A percentile compares a stretch with the other conserved stretches of the same genome.
phyloP scores from a whole-genome alignment of 495 filamentous ascomycete species.

The Podospora appendiculata region DNA sequence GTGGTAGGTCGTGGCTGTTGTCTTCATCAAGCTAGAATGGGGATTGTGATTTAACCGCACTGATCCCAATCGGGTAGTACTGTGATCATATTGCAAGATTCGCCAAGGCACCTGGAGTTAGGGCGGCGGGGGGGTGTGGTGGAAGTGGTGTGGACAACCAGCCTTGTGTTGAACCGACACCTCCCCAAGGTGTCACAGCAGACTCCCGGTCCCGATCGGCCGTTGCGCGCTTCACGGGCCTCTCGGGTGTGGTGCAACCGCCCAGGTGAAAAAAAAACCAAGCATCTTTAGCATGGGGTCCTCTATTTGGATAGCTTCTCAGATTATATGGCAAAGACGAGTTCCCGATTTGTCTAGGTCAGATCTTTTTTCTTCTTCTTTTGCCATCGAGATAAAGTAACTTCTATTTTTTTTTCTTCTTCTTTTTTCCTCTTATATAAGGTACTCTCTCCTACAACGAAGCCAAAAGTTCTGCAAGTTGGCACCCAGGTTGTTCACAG shows the following conservation, averaged over 20 bases:
- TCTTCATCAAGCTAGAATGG: neutral
- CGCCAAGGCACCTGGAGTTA: neutral
- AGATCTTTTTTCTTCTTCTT: too few species aligned
- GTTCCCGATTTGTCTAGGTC: too few species aligned
- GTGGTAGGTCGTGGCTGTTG: too few species aligned
- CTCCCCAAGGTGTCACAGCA: neutral
- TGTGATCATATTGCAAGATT: neutral
- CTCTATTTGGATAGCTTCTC: too few species aligned
- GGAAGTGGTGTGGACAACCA: neutral
- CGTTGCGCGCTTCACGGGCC: neutral
- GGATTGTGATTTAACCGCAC: neutral
- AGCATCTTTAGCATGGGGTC: neutral
- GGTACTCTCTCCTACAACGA: too few species aligned
- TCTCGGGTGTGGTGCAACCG: conserved; percentile 2
- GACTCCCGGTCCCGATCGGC: neutral
- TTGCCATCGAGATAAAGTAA: too few species aligned
- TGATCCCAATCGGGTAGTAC: conserved; percentile 1
- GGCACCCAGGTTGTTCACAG: too few species aligned
- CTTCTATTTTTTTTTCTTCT: too few species aligned
- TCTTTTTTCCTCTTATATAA: too few species aligned
- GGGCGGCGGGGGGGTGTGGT: neutral
- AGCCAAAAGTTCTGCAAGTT: too few species aligned
- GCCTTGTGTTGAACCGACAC: neutral
- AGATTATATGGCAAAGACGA: too few species aligned
- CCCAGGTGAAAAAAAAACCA: neutral